A percentile compares a stretch with the other conserved stretches of the same genome.
phyloP scores from a whole-genome alignment of 495 filamentous ascomycete species.

The Baudoinia panamericana region DNA sequence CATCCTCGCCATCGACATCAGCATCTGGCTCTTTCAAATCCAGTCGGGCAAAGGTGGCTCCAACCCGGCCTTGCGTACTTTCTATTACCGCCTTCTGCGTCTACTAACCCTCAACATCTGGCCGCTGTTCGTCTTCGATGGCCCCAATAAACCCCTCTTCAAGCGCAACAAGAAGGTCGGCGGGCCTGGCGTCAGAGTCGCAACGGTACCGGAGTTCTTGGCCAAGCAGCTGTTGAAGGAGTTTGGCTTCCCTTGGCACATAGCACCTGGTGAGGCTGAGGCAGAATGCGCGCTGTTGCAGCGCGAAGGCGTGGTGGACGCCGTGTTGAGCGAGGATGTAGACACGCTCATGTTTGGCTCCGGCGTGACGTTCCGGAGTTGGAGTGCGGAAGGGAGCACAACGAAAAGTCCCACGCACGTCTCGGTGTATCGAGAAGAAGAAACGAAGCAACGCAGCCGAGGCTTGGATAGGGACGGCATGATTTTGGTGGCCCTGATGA shows the following conservation, averaged over 20 bases:
- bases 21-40: slow-evolving; percentile 94
- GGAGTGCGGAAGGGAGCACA: slow-evolving; percentile 55
- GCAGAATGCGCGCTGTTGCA: slow-evolving; percentile 90
- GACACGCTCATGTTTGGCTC: slow-evolving; percentile 98
- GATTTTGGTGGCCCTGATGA: slow-evolving; percentile 90
- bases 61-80: slow-evolving; percentile 81
- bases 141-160: slow-evolving; percentile 74
- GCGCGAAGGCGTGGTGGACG: slow-evolving; percentile 74
- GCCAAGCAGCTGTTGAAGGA: slow-evolving; percentile 62
- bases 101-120: slow-evolving; percentile 68
- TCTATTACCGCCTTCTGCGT: slow-evolving; percentile 84
- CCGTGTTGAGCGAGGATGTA: slow-evolving; percentile 91
- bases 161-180: slow-evolving; percentile 60
- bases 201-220: slow-evolving; percentile 35
- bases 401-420: slow-evolving; percentile 73
- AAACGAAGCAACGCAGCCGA: slow-evolving; percentile 36
- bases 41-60: slow-evolving; percentile 72
- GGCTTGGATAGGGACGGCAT: slow-evolving; percentile 74
- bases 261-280: slow-evolving; percentile 90
- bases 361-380: slow-evolving; percentile 62
- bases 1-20: slow-evolving; percentile 83
- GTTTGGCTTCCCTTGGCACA: slow-evolving; percentile 74
- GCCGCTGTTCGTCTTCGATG: slow-evolving; percentile 93
- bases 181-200: slow-evolving; percentile 33
- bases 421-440: slow-evolving; percentile 52